A percentile compares a stretch with the other conserved stretches of the same genome.
Evolutionary conservation across 352 stramenopile species (phyloP).

Genomic region (Pythium graminicola): DNA sequence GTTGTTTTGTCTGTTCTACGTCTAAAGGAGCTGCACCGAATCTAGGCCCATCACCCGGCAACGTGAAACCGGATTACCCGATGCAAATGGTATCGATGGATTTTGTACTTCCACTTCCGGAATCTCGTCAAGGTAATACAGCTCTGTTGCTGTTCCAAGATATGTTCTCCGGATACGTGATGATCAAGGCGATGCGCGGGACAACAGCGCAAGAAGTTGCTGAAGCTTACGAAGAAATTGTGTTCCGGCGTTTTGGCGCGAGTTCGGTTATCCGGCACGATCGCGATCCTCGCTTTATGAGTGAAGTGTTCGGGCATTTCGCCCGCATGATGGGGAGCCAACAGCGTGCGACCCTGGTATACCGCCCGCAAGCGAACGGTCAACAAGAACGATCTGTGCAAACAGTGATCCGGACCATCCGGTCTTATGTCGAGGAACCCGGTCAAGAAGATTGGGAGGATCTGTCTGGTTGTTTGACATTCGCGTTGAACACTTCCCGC

Average conservation of each 20-base stretch:
- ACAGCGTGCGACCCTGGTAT: constrained; percentile 15
- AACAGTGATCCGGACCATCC: constrained; percentile 5
- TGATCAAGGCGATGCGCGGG: constrained; percentile 14
- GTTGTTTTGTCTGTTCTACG: constrained; percentile 19
- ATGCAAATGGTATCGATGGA: constrained; percentile 24
- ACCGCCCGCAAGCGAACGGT: constrained; percentile 11
- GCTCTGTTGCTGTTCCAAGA: constrained; percentile 15
- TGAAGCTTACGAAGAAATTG: constrained; percentile 12
- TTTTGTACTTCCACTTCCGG: constrained; percentile 17
- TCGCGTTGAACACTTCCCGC: constrained; percentile 15
- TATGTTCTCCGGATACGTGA: constrained; percentile 16
- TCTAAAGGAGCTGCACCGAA: constrained; percentile 4
- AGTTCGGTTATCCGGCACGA: constrained; percentile 16
- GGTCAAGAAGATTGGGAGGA: constrained; percentile 20
- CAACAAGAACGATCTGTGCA: constrained; percentile 14
- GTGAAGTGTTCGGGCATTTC: constrained; percentile 17
- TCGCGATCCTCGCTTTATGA: constrained; percentile 19
- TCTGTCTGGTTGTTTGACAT: constrained; percentile 13
- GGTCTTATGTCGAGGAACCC: background rate
- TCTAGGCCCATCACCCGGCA: constrained; percentile 10
- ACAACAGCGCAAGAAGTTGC: constrained; percentile 15
- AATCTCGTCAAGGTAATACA: constrained; percentile 12
- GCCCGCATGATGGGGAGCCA: constrained; percentile 6
- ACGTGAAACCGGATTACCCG: constrained; percentile 13
- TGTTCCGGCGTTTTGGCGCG: constrained; percentile 22